phyloP scores from a whole-genome alignment of 768 basidiomycete species.

The Austroboletus festivus region DNA sequence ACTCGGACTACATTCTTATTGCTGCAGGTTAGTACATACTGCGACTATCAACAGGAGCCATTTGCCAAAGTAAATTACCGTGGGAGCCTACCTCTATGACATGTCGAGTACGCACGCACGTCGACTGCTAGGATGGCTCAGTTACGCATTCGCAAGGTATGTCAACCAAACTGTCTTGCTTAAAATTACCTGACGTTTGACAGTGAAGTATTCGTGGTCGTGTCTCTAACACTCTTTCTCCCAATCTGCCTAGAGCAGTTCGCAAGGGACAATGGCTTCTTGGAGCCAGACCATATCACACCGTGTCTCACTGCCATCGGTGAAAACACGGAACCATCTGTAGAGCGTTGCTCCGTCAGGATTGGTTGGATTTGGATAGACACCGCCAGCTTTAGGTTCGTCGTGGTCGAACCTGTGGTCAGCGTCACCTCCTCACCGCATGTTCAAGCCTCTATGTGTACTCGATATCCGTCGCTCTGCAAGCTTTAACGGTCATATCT shows the following conservation, averaged over 20 bases:
- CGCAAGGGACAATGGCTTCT: constrained; percentile 81
- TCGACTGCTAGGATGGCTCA: constrained; percentile 71
- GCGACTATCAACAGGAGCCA: no score
- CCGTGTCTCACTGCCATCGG: constrained; percentile 44
- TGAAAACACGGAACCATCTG: constrained; percentile 27
- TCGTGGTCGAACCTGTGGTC: background rate
- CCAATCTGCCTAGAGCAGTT: constrained; percentile 87
- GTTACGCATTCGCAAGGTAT: constrained; percentile 83
- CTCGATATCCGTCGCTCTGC: constrained; percentile 83
- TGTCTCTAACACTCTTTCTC: constrained; percentile 76
- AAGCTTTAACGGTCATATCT: constrained; percentile 93
- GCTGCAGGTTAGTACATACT: no score
- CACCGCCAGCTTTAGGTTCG: constrained; percentile 85
- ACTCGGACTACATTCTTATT: no score
- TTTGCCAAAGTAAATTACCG: background rate
- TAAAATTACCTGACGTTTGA: background rate
- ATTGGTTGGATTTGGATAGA: constrained; percentile 87
- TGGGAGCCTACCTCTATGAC: constrained; percentile 4
- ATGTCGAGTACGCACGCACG: constrained; percentile 15
- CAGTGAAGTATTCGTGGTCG: constrained; percentile 80
- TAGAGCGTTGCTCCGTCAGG: constrained; percentile 70
- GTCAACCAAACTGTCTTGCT: background rate
- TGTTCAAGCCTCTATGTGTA: constrained; percentile 73
- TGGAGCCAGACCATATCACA: constrained; percentile 63
- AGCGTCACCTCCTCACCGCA: background rate